A percentile compares a stretch with the other conserved stretches of the same genome.
phyloP scores from a whole-genome alignment of 1,284 basidiomycete genomes.

The Erythrobasidium hasegawianum region DNA sequence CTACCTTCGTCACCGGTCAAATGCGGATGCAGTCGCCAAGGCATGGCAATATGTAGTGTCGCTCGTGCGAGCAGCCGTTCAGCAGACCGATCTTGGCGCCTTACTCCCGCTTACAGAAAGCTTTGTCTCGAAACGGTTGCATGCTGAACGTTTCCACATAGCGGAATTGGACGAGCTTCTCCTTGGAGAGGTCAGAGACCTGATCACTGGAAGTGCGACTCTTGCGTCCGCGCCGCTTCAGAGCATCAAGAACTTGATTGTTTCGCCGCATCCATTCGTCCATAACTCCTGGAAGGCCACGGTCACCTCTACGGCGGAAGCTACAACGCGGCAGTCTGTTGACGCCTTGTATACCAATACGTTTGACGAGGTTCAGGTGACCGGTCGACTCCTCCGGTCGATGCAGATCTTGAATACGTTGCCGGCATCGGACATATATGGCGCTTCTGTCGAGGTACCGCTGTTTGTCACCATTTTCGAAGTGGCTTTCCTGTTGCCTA shows the following conservation, averaged over 20 bases:
- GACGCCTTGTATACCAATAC: too few species aligned
- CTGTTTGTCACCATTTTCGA: slow-evolving; percentile 12
- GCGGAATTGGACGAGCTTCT: slow-evolving; percentile 4
- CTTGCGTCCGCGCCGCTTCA: not conserved
- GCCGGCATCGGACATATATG: not conserved
- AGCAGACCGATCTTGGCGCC: not conserved
- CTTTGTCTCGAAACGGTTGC: not conserved
- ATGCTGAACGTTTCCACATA: not conserved
- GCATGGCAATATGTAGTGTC: slow-evolving; percentile 1
- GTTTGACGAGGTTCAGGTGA: too few species aligned
- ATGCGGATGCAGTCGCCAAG: not conserved
- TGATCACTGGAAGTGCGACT: not conserved
- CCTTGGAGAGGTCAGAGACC: not conserved
- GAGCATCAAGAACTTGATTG: too few species aligned
- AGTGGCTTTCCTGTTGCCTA: slow-evolving; percentile 6
- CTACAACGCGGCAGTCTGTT: too few species aligned
- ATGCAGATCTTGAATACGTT: too few species aligned
- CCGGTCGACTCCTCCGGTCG: too few species aligned
- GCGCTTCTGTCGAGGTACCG: not conserved
- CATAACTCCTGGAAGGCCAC: too few species aligned
- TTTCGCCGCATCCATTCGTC: too few species aligned
- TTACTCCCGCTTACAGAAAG: slow-evolving; percentile 1
- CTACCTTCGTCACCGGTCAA: not conserved
- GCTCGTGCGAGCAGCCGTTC: not conserved
- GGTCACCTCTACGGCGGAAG: too few species aligned